These are phyloP conservation scores for Blastobotrys muscicola DNA, from an alignment of 805 yeast genomes.

Conservation along the genomic window DNA sequence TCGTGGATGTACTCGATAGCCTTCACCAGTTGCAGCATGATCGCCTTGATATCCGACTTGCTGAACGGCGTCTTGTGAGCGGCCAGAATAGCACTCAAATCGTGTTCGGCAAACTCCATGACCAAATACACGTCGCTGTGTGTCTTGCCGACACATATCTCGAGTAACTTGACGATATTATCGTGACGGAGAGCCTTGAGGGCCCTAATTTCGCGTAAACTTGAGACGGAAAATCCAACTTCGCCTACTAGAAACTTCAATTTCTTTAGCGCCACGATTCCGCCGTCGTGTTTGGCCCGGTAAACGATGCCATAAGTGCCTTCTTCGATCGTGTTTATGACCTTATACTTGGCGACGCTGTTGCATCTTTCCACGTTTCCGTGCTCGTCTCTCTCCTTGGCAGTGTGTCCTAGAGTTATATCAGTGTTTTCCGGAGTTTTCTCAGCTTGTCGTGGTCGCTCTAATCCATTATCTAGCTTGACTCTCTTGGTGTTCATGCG, in stretches of 20 bases:
- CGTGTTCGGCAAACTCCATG: conserved; percentile 27
- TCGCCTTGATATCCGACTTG: conserved; percentile 22
- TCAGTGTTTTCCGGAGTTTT: too few relatives aligned
- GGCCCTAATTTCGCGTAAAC: conserved; percentile 54
- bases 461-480: too few relatives aligned
- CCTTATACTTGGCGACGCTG: conserved; percentile 16
- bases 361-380: conserved; percentile 1
- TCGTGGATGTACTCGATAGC: conserved; percentile 20
- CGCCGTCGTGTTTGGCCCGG: conserved; percentile 42
- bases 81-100: conserved; percentile 17
- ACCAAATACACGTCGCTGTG: conserved; percentile 17
- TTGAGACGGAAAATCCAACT: conserved; percentile 59
- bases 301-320: conserved; percentile 47
- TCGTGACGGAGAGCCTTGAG: conserved; percentile 40
- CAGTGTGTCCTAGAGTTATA: too few relatives aligned
- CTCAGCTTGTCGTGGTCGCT: too few relatives aligned
- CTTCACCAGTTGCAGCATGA: conserved; percentile 21
- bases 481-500: too few relatives aligned
- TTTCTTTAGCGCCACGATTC: conserved; percentile 52
- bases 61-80: conserved; percentile 23
- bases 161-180: conserved; percentile 45
- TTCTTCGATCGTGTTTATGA: conserved; percentile 24
- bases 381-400: too few relatives aligned
- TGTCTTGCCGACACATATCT: conserved; percentile 39
- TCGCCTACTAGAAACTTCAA: conserved; percentile 37